phyloP scores from a whole-genome alignment of 2,329 filamentous ascomycete species.

The Fusarium tuaranense region DNA sequence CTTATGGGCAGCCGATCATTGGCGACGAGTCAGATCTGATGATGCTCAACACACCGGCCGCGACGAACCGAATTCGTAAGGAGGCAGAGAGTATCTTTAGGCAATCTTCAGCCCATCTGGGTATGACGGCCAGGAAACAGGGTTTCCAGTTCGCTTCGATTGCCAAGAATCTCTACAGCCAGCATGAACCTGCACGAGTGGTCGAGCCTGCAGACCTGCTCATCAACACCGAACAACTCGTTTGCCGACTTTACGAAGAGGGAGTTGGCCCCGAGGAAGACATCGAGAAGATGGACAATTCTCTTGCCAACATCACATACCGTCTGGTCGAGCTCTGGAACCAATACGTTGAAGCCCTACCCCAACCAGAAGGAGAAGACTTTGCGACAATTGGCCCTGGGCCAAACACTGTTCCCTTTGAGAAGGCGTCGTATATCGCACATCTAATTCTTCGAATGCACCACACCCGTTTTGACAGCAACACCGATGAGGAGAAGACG shows the following conservation, averaged over 20 bases:
- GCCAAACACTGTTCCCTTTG: constrained; percentile 70
- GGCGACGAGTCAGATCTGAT: constrained; percentile 64
- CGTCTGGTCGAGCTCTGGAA: constrained; percentile 68
- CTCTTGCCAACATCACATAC: constrained; percentile 65
- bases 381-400: constrained; percentile 74
- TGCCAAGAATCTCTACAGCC: constrained; percentile 74
- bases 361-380: constrained; percentile 64
- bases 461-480: constrained; percentile 66
- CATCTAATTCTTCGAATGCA: constrained; percentile 83
- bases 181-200: constrained; percentile 68
- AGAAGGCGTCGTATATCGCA: constrained; percentile 84
- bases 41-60: constrained; percentile 67
- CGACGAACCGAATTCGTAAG: constrained; percentile 62
- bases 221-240: constrained; percentile 78
- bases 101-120: constrained; percentile 62
- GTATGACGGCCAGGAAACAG: constrained; percentile 57
- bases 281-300: constrained; percentile 66
- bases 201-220: constrained; percentile 79
- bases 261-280: constrained; percentile 68
- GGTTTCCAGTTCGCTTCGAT: constrained; percentile 76
- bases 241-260: constrained; percentile 74
- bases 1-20: constrained; percentile 53
- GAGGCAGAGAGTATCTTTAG: constrained; percentile 69
- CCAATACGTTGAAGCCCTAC: constrained; percentile 61
- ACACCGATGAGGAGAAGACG: constrained; percentile 53